Evolutionary conservation across 2,329 filamentous ascomycete species (phyloP).

Genomic region (Tolypocladium ophioglossoides): DNA sequence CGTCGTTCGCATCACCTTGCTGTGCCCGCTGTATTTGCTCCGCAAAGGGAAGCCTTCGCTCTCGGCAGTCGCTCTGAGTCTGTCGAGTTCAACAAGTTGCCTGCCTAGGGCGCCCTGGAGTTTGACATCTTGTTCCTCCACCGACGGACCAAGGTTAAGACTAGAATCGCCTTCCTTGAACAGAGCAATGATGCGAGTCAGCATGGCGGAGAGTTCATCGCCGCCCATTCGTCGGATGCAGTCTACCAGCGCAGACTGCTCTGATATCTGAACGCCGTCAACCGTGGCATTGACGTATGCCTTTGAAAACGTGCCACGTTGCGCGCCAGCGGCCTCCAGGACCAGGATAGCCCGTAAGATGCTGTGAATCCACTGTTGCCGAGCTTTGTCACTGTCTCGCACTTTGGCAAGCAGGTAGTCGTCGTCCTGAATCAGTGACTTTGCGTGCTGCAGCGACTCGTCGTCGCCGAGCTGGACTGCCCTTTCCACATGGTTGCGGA

Average conservation of each 20-base stretch:
- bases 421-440: conserved; percentile 49
- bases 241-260: conserved; percentile 43
- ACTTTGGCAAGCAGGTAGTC: conserved; percentile 37
- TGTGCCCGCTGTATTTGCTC: conserved; percentile 65
- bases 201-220: conserved; percentile 14
- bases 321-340: conserved; percentile 25
- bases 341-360: conserved; percentile 41
- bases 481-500: conserved; percentile 43
- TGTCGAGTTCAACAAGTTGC: conserved; percentile 34
- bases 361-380: conserved; percentile 26
- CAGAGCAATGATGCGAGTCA: conserved; percentile 15
- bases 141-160: conserved; percentile 21
- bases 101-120: conserved; percentile 24
- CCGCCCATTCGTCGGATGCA: conserved; percentile 46
- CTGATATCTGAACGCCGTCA: conserved; percentile 40
- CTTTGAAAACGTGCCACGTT: conserved; percentile 33
- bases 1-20: conserved; percentile 62
- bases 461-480: conserved; percentile 31
- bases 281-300: conserved; percentile 53
- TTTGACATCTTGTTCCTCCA: conserved; percentile 19
- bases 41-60: conserved; percentile 43
- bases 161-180: conserved; percentile 25
- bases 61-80: conserved; percentile 33
- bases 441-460: conserved; percentile 30
- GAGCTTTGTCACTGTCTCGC: conserved; percentile 15